Evolutionary conservation across 179 eudicot genomes (phyloP), one percentile per base, ranked within the genome.

Genomic region (Silene vulgaris): DNA sequence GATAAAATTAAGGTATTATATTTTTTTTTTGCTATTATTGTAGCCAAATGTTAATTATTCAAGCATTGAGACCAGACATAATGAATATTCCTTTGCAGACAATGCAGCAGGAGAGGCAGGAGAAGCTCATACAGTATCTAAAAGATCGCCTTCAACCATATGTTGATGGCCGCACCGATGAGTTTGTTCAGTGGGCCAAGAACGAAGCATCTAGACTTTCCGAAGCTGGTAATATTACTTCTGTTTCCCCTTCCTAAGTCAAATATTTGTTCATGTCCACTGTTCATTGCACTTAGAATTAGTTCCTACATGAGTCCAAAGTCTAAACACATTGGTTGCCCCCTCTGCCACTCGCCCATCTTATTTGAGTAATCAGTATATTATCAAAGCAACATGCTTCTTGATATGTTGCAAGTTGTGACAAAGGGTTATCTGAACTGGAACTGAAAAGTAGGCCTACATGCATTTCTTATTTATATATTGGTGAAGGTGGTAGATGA

Each of bases 191-290:
- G 5, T 87, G 86, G 90, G 97, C 90, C 76, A 90, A 83, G 82
- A 67, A 82, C 59, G 98, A 94, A 86, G 93, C 98, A 56, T 80
- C 81, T 26, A 84, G 75, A 54, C 97, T 94, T 69, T 94, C 97
- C 35, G 85, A 86, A 85, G 98, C 94, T 81, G 98, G 98, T 94
- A 86, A 19, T 4, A 5, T 21, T 20, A 29, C 59, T 37, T 54
- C 11, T 12, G 8, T 8, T 61, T 73, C 43, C 50, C 5, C 16
- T 2, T 17, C 45, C 28, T 40, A 4, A 32, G 45, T 65, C 72
- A 17, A 68, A 9, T 40, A 68, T 8, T 20, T 17, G 56, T 8
- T 7, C 16, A 17, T 7, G 16, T 43, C 71, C 14, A 66, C 8
- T 66, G 23, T 32, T 66, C 48, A 66, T 1, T 32, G 71, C 23